These are phyloP conservation scores for Cercophora scortea DNA, from an alignment of 495 filamentous ascomycete species.

Conservation along the genomic window DNA sequence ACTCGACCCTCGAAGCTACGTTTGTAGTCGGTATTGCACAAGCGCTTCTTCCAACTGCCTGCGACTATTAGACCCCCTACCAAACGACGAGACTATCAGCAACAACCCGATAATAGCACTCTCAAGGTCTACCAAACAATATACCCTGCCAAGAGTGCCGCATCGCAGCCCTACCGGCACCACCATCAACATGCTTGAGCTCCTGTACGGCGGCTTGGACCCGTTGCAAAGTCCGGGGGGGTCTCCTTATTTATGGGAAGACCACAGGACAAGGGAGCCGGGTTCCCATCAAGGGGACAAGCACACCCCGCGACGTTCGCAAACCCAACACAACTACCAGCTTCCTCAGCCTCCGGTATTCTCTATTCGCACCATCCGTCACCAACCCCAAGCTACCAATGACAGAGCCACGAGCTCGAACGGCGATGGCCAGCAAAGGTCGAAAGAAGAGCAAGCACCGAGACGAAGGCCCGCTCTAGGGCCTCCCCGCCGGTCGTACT, in stretches of 20 bases:
- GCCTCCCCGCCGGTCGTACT: constrained; percentile 36
- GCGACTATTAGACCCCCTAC: no score
- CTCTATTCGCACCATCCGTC: constrained; percentile 11
- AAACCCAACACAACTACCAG: constrained; percentile 25
- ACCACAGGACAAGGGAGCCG: constrained; percentile 19
- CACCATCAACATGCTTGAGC: constrained; percentile 19
- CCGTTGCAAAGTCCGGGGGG: constrained; percentile 6
- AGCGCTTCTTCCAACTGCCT: no score
- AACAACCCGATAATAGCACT: background rate
- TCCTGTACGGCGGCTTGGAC: constrained; percentile 11
- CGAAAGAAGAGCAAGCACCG: background rate
- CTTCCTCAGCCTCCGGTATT: constrained; percentile 12
- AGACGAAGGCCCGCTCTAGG: constrained; percentile 18
- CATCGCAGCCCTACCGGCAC: background rate
- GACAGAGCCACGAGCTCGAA: background rate
- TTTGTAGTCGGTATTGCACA: no score
- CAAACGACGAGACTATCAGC: no score
- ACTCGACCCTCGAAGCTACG: background rate
- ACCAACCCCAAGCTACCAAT: constrained; percentile 3
- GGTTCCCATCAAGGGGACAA: constrained; percentile 6
- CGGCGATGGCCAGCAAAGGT: background rate
- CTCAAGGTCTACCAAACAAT: no score
- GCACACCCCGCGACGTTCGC: constrained; percentile 22
- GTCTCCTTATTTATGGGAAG: constrained; percentile 18
- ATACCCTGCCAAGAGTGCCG: no score